These are phyloP conservation scores for Venturiaceae sp. DNA, from an alignment of 2,329 filamentous ascomycete species.

Conservation along the genomic window DNA sequence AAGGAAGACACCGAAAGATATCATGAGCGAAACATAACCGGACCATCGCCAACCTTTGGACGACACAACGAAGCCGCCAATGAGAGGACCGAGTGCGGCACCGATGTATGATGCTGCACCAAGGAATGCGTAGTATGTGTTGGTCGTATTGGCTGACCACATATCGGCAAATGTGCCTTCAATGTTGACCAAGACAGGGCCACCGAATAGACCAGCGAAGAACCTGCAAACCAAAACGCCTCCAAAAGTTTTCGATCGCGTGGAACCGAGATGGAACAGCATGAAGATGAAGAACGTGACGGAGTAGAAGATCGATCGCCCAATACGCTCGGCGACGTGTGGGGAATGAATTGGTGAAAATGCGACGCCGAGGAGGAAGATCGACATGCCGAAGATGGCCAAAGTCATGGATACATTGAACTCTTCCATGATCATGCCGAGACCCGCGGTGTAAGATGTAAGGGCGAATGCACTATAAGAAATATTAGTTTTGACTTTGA, in stretches of 20 bases:
- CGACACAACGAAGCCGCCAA: slow-evolving; percentile 30
- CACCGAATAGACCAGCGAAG: slow-evolving; percentile 58
- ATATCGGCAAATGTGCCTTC: slow-evolving; percentile 24
- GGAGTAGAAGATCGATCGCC: slow-evolving; percentile 44
- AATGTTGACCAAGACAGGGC: slow-evolving; percentile 18
- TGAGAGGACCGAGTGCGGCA: slow-evolving; percentile 24
- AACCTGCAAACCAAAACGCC: slow-evolving; percentile 48
- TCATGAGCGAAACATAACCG: slow-evolving; percentile 19
- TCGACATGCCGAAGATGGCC: slow-evolving; percentile 48
- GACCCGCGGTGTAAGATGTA: slow-evolving; percentile 38
- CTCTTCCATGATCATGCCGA: slow-evolving; percentile 40
- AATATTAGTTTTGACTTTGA: background rate
- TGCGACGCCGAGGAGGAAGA: slow-evolving; percentile 51
- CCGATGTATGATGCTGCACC: slow-evolving; percentile 21
- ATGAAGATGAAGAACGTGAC: slow-evolving; percentile 36
- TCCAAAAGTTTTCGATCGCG: slow-evolving; percentile 40
- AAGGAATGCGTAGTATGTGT: slow-evolving; percentile 24
- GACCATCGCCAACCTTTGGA: slow-evolving; percentile 27
- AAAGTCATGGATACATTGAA: slow-evolving; percentile 47
- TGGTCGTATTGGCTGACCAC: slow-evolving; percentile 21
- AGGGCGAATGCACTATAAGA: slow-evolving; percentile 41
- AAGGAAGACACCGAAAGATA: slow-evolving; percentile 19
- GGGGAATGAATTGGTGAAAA: slow-evolving; percentile 51
- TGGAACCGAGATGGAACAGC: slow-evolving; percentile 48
- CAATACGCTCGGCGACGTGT: slow-evolving; percentile 48